Percentiles rank a stretch among this genome's conserved stretches.
phyloP scores from a whole-genome alignment of 768 basidiomycete genomes.

The Boletus rubescentipes region DNA sequence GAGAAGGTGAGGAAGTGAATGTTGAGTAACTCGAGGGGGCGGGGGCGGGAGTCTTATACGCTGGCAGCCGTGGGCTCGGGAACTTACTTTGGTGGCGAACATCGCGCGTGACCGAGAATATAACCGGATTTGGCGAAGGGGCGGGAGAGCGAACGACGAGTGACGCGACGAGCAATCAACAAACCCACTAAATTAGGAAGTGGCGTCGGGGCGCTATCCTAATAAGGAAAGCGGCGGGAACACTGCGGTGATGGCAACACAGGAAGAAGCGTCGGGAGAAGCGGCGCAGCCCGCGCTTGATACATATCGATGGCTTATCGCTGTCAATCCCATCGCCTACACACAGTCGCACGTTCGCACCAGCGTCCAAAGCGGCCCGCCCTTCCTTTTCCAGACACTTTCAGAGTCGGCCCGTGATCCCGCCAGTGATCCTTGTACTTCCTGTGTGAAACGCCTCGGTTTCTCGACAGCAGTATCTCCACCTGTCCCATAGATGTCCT shows the following conservation, averaged over 20 bases:
- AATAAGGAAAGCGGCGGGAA: constrained; percentile 22
- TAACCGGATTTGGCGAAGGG: constrained; percentile 12
- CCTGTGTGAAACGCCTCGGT: neutral
- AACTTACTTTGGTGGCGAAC: constrained; percentile 18
- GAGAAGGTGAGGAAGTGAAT: neutral
- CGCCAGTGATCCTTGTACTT: neutral
- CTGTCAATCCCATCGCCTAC: constrained; percentile 11
- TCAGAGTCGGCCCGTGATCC: neutral
- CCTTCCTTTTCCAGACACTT: constrained; percentile 8
- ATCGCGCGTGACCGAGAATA: constrained; percentile 15
- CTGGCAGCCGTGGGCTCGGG: constrained; percentile 12
- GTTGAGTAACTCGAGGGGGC: constrained; percentile 23
- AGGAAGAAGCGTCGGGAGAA: constrained; percentile 20
- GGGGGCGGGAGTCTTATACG: constrained; percentile 28
- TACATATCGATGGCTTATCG: constrained; percentile 18
- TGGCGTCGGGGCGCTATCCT: constrained; percentile 19
- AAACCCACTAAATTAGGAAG: constrained; percentile 19
- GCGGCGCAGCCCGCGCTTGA: constrained; percentile 9
- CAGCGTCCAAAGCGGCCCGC: neutral
- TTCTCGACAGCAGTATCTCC: neutral
- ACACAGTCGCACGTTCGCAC: constrained; percentile 14
- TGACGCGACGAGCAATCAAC: constrained; percentile 15
- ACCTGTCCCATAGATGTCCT: neutral
- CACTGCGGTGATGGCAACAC: constrained; percentile 22
- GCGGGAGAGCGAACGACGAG: constrained; percentile 30